These are phyloP conservation scores for Aphanomyces astaci DNA, from an alignment of 352 stramenopile species.

Conservation along the genomic window DNA sequence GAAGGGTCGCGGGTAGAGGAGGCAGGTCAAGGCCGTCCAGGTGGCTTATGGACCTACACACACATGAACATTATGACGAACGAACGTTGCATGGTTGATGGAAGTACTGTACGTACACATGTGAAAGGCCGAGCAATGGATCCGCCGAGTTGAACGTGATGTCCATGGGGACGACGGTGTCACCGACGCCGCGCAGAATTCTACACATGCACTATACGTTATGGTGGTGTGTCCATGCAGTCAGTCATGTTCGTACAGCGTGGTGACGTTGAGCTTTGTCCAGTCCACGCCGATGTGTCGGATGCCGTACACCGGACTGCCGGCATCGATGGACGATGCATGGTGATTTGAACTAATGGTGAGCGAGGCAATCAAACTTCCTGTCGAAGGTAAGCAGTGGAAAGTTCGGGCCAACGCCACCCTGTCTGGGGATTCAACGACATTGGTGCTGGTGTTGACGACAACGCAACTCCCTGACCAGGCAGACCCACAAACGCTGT, in stretches of 20 bases:
- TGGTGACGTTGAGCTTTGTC: neutral
- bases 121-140: neutral
- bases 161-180: neutral
- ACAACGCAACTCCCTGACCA: neutral
- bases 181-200: neutral
- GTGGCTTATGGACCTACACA: neutral
- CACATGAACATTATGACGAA: too few species aligned
- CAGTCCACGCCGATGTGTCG: neutral
- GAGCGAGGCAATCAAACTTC: neutral
- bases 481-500: neutral
- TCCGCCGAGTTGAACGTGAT: neutral
- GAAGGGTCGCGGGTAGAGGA: neutral
- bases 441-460: neutral
- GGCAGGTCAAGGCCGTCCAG: neutral
- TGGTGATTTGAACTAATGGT: neutral
- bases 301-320: neutral
- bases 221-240: neutral
- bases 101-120: neutral
- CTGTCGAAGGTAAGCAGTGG: neutral
- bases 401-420: neutral
- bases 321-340: neutral
- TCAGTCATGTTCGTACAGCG: neutral
- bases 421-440: neutral
- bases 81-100: too few species aligned
- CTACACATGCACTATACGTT: too few species aligned